Conservation (phyloP, 176 grass and related monocot genomes). For the maize (Zea mays) region DNA sequence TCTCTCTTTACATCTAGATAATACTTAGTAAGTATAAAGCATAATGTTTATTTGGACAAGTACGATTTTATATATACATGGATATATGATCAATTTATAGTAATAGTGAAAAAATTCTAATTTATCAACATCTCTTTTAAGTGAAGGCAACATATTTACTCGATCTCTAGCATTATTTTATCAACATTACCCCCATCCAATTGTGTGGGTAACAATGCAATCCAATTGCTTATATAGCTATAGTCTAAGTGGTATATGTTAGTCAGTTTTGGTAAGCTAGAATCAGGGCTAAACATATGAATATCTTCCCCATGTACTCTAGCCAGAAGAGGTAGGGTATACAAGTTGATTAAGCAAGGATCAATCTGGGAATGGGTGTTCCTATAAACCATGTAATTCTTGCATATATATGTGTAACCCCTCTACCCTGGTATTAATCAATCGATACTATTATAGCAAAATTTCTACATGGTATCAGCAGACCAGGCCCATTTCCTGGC, state of each 20-base stretch:
- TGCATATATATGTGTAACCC: too few species aligned
- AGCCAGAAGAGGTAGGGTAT: too few species aligned
- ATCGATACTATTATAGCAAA: too few species aligned
- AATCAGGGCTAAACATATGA: too few species aligned
- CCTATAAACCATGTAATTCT: too few species aligned
- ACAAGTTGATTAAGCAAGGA: too few species aligned
- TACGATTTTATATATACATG: background rate
- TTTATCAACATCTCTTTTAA: background rate
- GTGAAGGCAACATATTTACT: background rate
- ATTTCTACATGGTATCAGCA: too few species aligned
- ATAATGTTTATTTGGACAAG: background rate
- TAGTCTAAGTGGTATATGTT: background rate
- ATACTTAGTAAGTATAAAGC: background rate
- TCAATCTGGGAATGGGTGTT: too few species aligned
- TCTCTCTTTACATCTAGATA: background rate
- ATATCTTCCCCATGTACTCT: too few species aligned
- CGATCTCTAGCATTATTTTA: background rate
- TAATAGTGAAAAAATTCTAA: background rate
- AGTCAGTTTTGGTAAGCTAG: background rate
- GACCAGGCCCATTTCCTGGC: too few species aligned
- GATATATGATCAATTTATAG: background rate
- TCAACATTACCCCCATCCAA: background rate
- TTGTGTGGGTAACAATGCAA: conserved; percentile 2
- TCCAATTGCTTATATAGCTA: background rate
- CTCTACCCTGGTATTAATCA: too few species aligned